Percentiles rank a stretch among this genome's conserved stretches.
These are phyloP conservation scores for Penicillium antarcticum DNA, from an alignment of 495 filamentous ascomycete species.

Conservation along the genomic window DNA sequence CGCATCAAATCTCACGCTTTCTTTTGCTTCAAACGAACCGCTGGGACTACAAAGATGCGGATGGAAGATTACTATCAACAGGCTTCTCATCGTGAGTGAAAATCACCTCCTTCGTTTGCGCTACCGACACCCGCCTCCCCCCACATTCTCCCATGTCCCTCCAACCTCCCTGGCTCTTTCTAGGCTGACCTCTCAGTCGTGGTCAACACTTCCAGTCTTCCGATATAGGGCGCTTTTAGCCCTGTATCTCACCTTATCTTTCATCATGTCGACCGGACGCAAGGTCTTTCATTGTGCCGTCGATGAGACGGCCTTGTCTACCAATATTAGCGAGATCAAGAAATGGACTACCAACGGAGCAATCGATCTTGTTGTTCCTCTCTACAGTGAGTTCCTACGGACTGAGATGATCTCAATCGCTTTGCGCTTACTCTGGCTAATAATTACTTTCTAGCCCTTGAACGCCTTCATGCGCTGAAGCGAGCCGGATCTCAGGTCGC, in stretches of 20 bases:
- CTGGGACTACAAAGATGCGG: conserved; percentile 35
- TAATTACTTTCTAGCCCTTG: conserved; percentile 45
- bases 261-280: conserved; percentile 46
- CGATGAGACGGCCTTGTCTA: conserved; percentile 68
- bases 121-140: conserved; percentile 18
- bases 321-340: conserved; percentile 67
- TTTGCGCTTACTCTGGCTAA: conserved; percentile 5
- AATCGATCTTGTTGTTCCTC: conserved; percentile 64
- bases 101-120: not conserved
- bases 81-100: conserved; percentile 36
- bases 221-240: conserved; percentile 30
- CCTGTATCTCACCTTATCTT: conserved; percentile 9
- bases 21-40: conserved; percentile 1
- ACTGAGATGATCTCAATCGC: not conserved
- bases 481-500: conserved; percentile 52
- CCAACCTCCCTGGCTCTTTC: conserved; percentile 31
- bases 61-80: conserved; percentile 26
- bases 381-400: conserved; percentile 56
- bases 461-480: conserved; percentile 55
- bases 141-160: conserved; percentile 38
- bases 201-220: conserved; percentile 29
- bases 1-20: conserved; percentile 3
- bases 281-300: conserved; percentile 73
- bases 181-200: conserved; percentile 34
- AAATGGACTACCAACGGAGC: conserved; percentile 63